Evolutionary conservation across 345 rosid genomes (phyloP).

Genomic region (Populus nigra): DNA sequence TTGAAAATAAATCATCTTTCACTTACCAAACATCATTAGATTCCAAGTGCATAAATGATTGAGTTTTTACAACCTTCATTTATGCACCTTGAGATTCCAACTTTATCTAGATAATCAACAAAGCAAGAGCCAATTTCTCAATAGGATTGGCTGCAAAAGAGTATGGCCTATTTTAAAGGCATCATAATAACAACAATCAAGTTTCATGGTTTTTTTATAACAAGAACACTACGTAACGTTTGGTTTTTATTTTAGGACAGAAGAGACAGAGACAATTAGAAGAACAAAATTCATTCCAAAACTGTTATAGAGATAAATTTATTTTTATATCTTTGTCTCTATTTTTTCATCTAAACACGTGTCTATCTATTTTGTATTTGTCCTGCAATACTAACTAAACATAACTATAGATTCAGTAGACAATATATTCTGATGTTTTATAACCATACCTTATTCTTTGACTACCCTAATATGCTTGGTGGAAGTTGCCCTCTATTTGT

Average conservation of each 20-base stretch:
- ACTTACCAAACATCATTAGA: conserved; percentile 5
- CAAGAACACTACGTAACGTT: no score
- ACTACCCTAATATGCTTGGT: conserved; percentile 82
- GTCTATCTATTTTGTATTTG: no score
- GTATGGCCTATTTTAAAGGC: background rate
- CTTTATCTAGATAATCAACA: conserved; percentile 93
- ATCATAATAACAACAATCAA: conserved; percentile 4
- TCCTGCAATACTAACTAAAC: no score
- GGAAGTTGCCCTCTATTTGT: conserved; percentile 81
- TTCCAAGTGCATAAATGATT: conserved; percentile 3
- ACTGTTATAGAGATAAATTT: no score
- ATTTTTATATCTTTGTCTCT: no score
- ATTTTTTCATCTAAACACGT: no score
- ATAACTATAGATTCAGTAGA: no score
- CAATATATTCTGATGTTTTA: background rate
- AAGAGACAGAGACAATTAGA: no score
- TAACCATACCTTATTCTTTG: conserved; percentile 71
- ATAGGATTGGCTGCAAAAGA: conserved; percentile 63
- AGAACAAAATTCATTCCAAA: no score
- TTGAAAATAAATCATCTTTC: conserved; percentile 11
- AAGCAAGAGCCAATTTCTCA: conserved; percentile 61
- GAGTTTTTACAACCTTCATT: conserved; percentile 64
- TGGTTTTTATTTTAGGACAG: no score
- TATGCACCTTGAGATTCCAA: conserved; percentile 97
- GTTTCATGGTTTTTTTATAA: background rate